These are phyloP conservation scores for Gossypium davidsonii DNA, from an alignment of 441 rosid genomes.

Conservation along the genomic window DNA sequence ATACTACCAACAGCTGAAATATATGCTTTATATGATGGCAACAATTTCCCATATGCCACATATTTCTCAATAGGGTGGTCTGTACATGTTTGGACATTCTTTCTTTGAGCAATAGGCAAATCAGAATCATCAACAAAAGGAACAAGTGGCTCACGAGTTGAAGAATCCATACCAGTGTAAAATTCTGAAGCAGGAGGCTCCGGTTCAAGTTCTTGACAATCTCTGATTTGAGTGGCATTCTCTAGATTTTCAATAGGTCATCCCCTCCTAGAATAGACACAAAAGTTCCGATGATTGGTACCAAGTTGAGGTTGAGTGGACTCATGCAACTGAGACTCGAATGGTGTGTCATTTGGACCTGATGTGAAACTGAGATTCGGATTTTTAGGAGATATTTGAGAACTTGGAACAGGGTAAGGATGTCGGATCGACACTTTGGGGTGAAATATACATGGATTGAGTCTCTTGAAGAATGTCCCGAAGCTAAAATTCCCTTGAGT, in stretches of 20 bases:
- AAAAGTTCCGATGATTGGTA: not conserved
- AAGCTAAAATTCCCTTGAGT: not conserved
- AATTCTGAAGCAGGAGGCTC: no score
- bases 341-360: not conserved
- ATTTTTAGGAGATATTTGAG: no score
- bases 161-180: not conserved
- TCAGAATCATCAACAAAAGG: not conserved
- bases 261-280: not conserved
- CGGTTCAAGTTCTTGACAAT: not conserved
- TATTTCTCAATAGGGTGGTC: not conserved
- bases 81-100: not conserved
- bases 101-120: not conserved
- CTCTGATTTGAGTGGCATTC: not conserved
- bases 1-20: not conserved
- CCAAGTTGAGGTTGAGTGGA: not conserved
- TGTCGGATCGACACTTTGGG: not conserved
- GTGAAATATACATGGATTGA: not conserved
- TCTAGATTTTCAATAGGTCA: not conserved
- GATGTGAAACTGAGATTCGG: not conserved
- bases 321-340: not conserved
- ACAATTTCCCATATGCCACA: not conserved
- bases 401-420: not conserved
- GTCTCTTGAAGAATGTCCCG: not conserved
- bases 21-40: not conserved
- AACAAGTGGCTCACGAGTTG: not conserved